Conservation (phyloP, 129 eudicot species). For the Flaveria robusta region DNA sequence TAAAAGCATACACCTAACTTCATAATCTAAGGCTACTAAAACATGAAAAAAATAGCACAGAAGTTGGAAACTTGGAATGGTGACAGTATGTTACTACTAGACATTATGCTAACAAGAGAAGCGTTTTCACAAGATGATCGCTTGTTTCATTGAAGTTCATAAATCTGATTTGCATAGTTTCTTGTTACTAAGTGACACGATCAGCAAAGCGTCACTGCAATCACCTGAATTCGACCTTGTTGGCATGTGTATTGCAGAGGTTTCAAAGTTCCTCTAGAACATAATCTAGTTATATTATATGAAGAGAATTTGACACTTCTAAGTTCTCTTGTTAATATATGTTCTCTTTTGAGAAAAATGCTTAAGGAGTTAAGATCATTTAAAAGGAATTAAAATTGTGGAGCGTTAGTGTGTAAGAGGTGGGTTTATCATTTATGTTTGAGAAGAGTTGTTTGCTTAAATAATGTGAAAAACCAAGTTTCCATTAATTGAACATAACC, state of each 20-base stretch:
- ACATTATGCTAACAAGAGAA: slow-evolving; percentile 60
- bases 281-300: slow-evolving; percentile 40
- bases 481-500: too few species aligned
- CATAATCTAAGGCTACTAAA: neutral
- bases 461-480: too few species aligned
- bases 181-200: slow-evolving; percentile 35
- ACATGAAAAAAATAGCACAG: neutral
- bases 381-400: too few species aligned
- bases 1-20: slow-evolving; percentile 69
- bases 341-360: too few species aligned
- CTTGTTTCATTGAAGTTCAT: slow-evolving; percentile 43
- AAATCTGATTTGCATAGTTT: slow-evolving; percentile 44
- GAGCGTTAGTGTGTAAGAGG: too few species aligned
- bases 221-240: slow-evolving; percentile 19
- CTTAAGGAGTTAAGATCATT: too few species aligned
- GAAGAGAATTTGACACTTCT: too few species aligned
- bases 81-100: neutral
- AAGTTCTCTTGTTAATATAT: too few species aligned
- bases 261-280: slow-evolving; percentile 66
- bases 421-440: too few species aligned
- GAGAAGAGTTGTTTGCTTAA: too few species aligned
- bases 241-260: slow-evolving; percentile 24
- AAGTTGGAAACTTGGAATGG: too few species aligned
- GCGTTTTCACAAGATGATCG: slow-evolving; percentile 75
- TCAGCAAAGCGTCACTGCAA: slow-evolving; percentile 31